phyloP scores from a whole-genome alignment of 108 stramenopile genomes.

The Thalassiosira profunda region DNA sequence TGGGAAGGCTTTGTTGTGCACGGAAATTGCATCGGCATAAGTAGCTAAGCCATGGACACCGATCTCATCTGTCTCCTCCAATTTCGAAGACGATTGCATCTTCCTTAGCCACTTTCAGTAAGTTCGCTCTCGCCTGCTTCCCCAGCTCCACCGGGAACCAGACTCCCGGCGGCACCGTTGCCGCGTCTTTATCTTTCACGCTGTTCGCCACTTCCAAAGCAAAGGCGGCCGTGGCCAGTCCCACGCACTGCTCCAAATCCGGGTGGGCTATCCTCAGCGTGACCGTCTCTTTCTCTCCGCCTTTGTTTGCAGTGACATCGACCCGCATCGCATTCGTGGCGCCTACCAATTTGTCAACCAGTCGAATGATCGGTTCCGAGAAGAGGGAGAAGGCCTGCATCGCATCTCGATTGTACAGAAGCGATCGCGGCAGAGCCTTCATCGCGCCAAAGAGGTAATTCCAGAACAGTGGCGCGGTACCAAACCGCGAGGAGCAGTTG shows the following conservation, averaged over 20 bases:
- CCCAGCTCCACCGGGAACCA: conserved; percentile 74
- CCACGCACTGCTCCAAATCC: conserved; percentile 87
- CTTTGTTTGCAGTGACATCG: conserved; percentile 19
- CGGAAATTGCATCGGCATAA: too few species aligned
- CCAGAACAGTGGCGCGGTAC: conserved; percentile 85
- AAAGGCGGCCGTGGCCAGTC: conserved; percentile 82
- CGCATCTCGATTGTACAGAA: conserved; percentile 67
- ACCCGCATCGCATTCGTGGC: conserved; percentile 63
- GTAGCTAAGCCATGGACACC: too few species aligned
- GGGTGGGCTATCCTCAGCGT: conserved; percentile 63
- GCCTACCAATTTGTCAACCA: conserved; percentile 88
- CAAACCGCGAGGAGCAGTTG: conserved; percentile 68
- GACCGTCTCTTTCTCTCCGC: conserved; percentile 11
- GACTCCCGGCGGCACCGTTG: conserved; percentile 59
- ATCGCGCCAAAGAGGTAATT: conserved; percentile 81
- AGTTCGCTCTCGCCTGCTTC: conserved; percentile 27
- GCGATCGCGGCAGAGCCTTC: conserved; percentile 55
- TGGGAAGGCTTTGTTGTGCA: too few species aligned
- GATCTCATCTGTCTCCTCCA: background rate
- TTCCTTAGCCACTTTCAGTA: conserved; percentile 42
- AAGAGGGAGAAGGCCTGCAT: conserved; percentile 82
- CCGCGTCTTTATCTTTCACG: conserved; percentile 26
- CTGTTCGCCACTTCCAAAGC: conserved; percentile 63
- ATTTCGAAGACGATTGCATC: conserved; percentile 46
- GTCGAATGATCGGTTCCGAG: conserved; percentile 82